Evolutionary conservation across 164 flowering plant genomes (phyloP).

Genomic region (Nymphaea thermarum): DNA sequence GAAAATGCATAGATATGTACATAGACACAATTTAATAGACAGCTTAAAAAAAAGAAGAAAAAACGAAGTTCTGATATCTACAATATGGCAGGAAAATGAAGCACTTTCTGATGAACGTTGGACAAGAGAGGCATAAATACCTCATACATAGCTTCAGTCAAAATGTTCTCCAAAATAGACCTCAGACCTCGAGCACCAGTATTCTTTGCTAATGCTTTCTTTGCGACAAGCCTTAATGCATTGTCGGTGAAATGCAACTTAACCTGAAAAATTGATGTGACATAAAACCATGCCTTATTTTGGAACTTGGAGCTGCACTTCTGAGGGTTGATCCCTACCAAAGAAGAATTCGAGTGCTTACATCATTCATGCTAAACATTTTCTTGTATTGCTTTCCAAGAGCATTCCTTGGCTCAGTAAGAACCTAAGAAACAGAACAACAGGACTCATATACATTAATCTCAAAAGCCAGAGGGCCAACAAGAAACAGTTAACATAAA

Average conservation of each 20-base stretch:
- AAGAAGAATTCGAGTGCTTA: conserved; percentile 23
- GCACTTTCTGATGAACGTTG: not conserved
- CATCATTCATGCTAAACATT: conserved; percentile 87
- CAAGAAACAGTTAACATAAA: too few species aligned
- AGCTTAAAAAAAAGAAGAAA: not conserved
- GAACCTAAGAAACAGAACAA: conserved; percentile 35
- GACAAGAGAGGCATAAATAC: conserved; percentile 17
- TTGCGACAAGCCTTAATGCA: conserved; percentile 68
- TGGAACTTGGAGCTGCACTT: not conserved
- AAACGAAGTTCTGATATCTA: not conserved
- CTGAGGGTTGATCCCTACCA: not conserved
- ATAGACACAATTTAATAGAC: too few species aligned
- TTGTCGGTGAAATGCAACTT: conserved; percentile 82
- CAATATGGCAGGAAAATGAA: not conserved
- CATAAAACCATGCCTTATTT: not conserved
- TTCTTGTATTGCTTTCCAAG: conserved; percentile 97
- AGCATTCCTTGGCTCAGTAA: conserved; percentile 92
- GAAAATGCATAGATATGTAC: too few species aligned
- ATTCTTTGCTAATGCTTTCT: conserved; percentile 82
- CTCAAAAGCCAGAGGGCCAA: too few species aligned
- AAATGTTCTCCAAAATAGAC: conserved; percentile 67
- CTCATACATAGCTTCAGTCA: conserved; percentile 99
- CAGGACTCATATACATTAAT: not conserved
- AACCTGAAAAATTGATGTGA: conserved; percentile 35
- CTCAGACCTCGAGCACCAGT: conserved; percentile 98